These are phyloP conservation scores for Cercospora janseana DNA, from an alignment of 2,329 filamentous ascomycete genomes.

Conservation along the genomic window DNA sequence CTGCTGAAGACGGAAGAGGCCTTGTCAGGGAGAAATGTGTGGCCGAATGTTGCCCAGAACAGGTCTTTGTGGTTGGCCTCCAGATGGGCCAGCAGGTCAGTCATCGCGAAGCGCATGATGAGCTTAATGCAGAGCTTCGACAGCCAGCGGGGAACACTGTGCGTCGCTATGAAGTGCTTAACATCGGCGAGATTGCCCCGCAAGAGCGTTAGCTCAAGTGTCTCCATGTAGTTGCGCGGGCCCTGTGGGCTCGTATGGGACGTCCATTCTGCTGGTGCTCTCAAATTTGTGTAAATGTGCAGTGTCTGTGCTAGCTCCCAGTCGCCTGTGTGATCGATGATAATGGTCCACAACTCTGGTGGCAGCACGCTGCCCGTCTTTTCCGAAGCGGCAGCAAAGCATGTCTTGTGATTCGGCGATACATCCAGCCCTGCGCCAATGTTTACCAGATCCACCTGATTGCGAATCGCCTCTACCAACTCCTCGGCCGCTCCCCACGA, in stretches of 20 bases:
- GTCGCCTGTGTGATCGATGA: slow-evolving; percentile 79
- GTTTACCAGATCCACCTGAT: slow-evolving; percentile 71
- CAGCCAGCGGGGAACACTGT: slow-evolving; percentile 68
- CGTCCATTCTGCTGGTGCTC: slow-evolving; percentile 71
- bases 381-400: slow-evolving; percentile 37
- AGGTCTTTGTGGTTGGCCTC: slow-evolving; percentile 68
- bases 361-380: slow-evolving; percentile 56
- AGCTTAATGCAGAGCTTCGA: slow-evolving; percentile 81
- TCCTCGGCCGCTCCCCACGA: slow-evolving; percentile 64
- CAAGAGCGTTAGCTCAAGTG: slow-evolving; percentile 82
- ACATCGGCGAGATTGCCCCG: slow-evolving; percentile 68
- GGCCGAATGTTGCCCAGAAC: slow-evolving; percentile 80
- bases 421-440: slow-evolving; percentile 68
- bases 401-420: slow-evolving; percentile 34
- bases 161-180: slow-evolving; percentile 66
- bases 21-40: slow-evolving; percentile 79
- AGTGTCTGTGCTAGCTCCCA: slow-evolving; percentile 87
- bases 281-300: slow-evolving; percentile 74
- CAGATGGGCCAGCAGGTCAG: slow-evolving; percentile 71
- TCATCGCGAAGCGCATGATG: slow-evolving; percentile 86
- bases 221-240: slow-evolving; percentile 69
- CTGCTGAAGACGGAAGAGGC: slow-evolving; percentile 84
- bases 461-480: slow-evolving; percentile 70
- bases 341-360: slow-evolving; percentile 83
- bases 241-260: slow-evolving; percentile 62